A percentile compares a stretch with the other conserved stretches of the same genome.
Evolutionary conservation across 352 stramenopile genomes (phyloP).

Genomic region (Aphanomyces stellatus): DNA sequence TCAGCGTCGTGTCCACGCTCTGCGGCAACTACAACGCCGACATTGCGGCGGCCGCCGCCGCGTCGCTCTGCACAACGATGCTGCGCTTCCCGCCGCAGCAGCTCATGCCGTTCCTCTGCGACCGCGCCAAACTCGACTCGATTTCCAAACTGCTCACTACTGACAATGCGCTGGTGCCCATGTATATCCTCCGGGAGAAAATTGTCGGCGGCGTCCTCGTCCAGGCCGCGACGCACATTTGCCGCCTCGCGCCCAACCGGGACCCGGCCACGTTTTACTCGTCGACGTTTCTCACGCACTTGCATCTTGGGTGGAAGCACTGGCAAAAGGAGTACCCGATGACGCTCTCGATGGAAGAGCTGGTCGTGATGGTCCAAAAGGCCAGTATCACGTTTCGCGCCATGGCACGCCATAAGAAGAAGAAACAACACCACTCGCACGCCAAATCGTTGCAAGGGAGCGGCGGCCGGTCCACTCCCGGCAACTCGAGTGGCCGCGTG

Average conservation of each 20-base stretch:
- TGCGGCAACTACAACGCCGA: conserved; percentile 8
- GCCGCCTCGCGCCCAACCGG: neutral
- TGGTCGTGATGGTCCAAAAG: neutral
- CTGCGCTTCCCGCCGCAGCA: neutral
- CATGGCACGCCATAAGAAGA: neutral
- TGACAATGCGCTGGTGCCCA: neutral
- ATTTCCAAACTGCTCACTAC: neutral
- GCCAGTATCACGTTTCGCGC: neutral
- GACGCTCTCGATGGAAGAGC: neutral
- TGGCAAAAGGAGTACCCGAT: conserved; percentile 1
- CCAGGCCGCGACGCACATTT: neutral
- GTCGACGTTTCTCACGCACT: neutral
- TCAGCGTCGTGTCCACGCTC: conserved; percentile 2
- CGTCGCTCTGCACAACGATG: neutral
- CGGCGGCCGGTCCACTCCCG: too few species aligned
- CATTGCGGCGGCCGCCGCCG: neutral
- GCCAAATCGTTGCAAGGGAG: too few species aligned
- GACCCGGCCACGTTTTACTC: neutral
- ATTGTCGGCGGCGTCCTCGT: neutral
- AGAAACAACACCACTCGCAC: too few species aligned
- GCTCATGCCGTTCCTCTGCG: neutral
- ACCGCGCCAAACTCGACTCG: neutral
- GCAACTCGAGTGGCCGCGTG: too few species aligned
- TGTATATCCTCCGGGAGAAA: neutral
- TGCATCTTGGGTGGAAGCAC: neutral